A percentile compares a stretch with the other conserved stretches of the same genome.
phyloP scores from a whole-genome alignment of 2,329 filamentous ascomycete species.

The Dothistroma pini region DNA sequence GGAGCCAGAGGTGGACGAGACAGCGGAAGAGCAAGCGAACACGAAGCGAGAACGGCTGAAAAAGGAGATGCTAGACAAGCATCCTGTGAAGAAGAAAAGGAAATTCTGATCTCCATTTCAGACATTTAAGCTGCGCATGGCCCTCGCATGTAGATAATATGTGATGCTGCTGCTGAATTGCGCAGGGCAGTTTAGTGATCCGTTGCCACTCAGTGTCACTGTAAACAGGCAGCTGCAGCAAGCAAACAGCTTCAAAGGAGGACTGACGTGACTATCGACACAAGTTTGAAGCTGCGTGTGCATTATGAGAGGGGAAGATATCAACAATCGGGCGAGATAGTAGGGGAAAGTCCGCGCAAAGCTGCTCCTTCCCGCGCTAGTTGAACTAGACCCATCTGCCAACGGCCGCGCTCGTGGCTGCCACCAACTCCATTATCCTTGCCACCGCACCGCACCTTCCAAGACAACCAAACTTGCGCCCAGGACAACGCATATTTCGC shows the following conservation, averaged over 20 bases:
- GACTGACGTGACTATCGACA: not conserved
- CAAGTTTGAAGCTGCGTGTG: not conserved
- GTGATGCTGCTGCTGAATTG: not conserved
- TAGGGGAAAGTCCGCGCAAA: not conserved
- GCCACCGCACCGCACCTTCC: slow-evolving; percentile 3
- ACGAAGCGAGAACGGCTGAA: slow-evolving; percentile 56
- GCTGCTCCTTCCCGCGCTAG: not conserved
- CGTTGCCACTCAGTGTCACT: not conserved
- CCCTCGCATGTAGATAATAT: not conserved
- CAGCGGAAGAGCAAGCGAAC: slow-evolving; percentile 50
- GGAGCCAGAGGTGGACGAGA: not conserved
- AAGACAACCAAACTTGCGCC: not conserved
- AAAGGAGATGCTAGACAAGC: slow-evolving; percentile 49
- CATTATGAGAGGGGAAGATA: not conserved
- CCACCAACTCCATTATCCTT: not conserved
- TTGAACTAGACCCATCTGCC: not conserved
- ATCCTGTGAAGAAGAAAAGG: slow-evolving; percentile 54
- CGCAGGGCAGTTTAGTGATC: not conserved
- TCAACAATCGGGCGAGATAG: not conserved
- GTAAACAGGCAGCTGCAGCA: not conserved
- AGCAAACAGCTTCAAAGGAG: not conserved
- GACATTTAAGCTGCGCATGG: not conserved
- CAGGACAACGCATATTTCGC: slow-evolving; percentile 2
- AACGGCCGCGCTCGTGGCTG: not conserved
- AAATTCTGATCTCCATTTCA: slow-evolving; percentile 44